phyloP scores from a whole-genome alignment of 306 rosid species.

The Medicago ruthenica region DNA sequence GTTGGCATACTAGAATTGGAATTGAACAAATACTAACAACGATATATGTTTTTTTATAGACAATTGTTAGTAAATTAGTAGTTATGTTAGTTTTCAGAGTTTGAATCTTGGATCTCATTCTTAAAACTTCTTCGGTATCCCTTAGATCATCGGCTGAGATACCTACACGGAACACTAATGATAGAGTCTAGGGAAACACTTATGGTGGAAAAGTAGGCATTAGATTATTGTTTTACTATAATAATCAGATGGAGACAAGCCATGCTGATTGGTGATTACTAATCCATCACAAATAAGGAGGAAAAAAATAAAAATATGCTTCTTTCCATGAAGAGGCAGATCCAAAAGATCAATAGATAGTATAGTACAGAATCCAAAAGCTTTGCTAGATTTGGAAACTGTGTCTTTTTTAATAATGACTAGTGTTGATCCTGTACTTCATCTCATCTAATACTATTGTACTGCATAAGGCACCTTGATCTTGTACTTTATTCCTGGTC shows the following conservation, averaged over 20 bases:
- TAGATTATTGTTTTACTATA: background rate
- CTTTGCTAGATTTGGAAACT: conserved; percentile 5
- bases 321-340: background rate
- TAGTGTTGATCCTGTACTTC: background rate
- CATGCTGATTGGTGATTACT: background rate
- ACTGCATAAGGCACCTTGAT: background rate
- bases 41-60: background rate
- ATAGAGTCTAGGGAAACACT: background rate
- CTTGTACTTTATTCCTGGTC: background rate
- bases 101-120: no score
- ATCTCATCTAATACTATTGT: background rate
- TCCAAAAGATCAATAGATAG: conserved; percentile 8
- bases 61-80: no score
- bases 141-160: no score
- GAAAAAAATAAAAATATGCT: background rate
- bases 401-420: background rate
- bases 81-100: no score
- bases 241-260: background rate
- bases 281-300: background rate
- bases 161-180: no score
- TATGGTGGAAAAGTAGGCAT: background rate
- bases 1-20: background rate
- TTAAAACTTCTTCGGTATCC: no score
- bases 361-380: conserved; percentile 1
- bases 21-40: background rate